Conservation (phyloP, 331 rosid species). For the Malus hybrid region DNA sequence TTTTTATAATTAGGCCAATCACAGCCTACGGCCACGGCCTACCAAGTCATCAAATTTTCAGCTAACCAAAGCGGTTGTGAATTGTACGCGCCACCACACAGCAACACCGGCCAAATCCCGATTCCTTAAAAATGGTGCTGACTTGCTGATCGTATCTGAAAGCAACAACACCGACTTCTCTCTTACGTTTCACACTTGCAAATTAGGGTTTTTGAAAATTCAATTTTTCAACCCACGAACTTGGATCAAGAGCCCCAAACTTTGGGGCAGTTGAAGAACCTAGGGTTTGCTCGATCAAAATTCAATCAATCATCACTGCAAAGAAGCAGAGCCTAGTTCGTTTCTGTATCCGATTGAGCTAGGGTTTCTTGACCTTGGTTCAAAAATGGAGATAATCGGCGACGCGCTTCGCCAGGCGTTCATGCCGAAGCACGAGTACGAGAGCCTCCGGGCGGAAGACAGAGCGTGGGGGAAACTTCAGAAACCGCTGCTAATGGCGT, state of each 20-base stretch:
- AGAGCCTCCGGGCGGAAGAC: slow-evolving; percentile 78
- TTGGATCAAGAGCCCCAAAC: not conserved
- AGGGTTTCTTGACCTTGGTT: slow-evolving; percentile 7
- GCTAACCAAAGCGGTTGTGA: not conserved
- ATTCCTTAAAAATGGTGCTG: not conserved
- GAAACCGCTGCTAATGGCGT: slow-evolving; percentile 46
- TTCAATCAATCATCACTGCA: not conserved
- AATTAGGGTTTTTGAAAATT: not conserved
- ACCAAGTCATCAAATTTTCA: not conserved
- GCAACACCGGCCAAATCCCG: slow-evolving; percentile 14
- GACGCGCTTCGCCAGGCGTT: slow-evolving; percentile 96
- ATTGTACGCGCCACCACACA: slow-evolving; percentile 2
- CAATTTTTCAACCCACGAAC: too few relatives aligned
- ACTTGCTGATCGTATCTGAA: not conserved
- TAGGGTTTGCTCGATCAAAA: not conserved
- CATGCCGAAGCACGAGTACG: slow-evolving; percentile 89
- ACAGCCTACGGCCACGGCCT: not conserved
- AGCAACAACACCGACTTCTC: not conserved
- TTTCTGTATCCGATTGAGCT: not conserved
- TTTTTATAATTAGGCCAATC: not conserved
- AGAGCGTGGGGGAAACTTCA: slow-evolving; percentile 80
- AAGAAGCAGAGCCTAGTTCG: not conserved
- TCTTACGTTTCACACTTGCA: not conserved
- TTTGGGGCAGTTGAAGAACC: not conserved
- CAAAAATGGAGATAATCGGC: slow-evolving; percentile 62